Conservation (phyloP, 73 alveolate genomes). For the Tetrahymena borealis region DNA sequence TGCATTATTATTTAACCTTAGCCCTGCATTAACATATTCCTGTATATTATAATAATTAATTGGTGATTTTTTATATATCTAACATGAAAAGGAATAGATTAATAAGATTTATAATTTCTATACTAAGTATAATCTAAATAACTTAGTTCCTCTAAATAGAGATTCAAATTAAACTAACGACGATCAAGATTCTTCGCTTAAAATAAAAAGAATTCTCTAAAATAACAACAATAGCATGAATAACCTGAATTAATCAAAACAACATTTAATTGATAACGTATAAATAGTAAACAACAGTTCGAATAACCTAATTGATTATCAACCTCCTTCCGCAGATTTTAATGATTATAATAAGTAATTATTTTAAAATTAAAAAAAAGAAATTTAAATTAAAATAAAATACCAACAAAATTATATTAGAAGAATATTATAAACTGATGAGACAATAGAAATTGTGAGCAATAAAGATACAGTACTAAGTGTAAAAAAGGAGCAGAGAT, state of each 20-base stretch:
- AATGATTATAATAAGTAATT: too few relatives aligned
- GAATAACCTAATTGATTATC: too few relatives aligned
- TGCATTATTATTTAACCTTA: neutral
- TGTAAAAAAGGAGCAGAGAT: neutral
- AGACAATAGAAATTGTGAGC: neutral
- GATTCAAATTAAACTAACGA: neutral
- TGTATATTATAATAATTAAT: neutral
- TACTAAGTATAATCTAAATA: neutral
- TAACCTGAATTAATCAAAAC: too few relatives aligned
- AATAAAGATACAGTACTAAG: neutral
- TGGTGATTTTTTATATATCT: neutral
- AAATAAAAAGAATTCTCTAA: neutral
- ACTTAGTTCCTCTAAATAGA: neutral
- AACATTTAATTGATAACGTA: too few relatives aligned
- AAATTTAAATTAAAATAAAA: too few relatives aligned
- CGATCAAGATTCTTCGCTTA: neutral
- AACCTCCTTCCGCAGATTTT: too few relatives aligned
- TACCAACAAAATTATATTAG: too few relatives aligned
- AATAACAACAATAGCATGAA: too few relatives aligned
- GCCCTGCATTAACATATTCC: neutral
- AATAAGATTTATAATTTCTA: neutral
- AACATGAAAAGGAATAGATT: neutral
- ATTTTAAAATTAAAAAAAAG: too few relatives aligned
- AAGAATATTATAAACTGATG: neutral
- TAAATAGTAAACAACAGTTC: too few relatives aligned